Base-by-base conservation (phyloP, 1,139 yeast species). In the Candida sanyaensis region DNA sequence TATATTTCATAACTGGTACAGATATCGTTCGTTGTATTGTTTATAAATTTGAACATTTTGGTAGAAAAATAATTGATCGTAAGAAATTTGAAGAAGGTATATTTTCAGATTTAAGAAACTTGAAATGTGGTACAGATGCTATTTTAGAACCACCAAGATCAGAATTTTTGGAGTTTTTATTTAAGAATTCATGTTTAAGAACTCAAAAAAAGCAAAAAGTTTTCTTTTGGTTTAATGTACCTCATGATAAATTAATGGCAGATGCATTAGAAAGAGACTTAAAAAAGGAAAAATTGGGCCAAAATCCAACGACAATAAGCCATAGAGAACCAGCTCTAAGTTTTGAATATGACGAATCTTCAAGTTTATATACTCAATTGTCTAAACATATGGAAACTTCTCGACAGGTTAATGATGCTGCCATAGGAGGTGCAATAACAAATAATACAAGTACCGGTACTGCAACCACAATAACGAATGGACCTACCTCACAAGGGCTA, bases 131-230 rank as follows among this genome's bases (percentile, higher is more conserved):
- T 23, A 76, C 84, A 3, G 96, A 92, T 71, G 97, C 98, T 5
- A 80, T 90, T 3, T 73, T 93, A 50, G 98, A 93, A 64, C 83
- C 83, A 45, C 97, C 99, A 7, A 84, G 90, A 62, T 89, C 96
- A 0, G 86, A 84, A 41, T 91, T 93, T 63, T 75, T 93, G 51
- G 90, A 88, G 55, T 91, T 92, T 58, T 71, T 93, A 41, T 90
- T 87, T 67, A 88, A 86, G 60, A 90, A 93, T 63, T 83, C 86
- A 54, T 92, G 99, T 64, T 76, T 93, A 24, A 78, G 97, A 57
- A 93, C 99, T 1, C 98, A 93, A 62, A 93, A 93, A 75, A 93
- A 93, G 63, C 99, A 93, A 64, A 93, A 93, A 64, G 98, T 93
- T 37, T 93, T 93, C 64, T 91, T 86, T 65, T 93, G 99, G 99